phyloP scores from a whole-genome alignment of 2,329 filamentous ascomycete genomes.

The Fusarium marasasianum region DNA sequence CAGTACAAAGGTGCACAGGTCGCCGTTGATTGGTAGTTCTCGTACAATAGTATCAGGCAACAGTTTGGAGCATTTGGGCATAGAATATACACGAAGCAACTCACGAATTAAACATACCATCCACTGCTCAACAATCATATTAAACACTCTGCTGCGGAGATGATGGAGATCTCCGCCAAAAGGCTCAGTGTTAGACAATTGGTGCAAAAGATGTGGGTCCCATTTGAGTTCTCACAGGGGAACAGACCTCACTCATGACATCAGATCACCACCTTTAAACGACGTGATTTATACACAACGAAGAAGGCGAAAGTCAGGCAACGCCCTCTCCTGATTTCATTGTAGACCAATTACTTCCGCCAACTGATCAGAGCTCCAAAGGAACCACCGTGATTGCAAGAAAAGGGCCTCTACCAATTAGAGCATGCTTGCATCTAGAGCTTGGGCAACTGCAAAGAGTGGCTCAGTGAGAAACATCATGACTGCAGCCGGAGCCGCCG shows the following conservation, averaged over 20 bases:
- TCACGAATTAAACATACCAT: not conserved
- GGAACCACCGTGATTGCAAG: not conserved
- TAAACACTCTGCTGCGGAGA: not conserved
- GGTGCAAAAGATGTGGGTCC: slow-evolving; percentile 29
- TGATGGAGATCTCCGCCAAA: not conserved
- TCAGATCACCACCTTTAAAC: slow-evolving; percentile 27
- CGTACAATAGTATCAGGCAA: not conserved
- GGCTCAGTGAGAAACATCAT: slow-evolving; percentile 40
- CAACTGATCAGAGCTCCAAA: not conserved
- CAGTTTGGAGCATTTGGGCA: not conserved
- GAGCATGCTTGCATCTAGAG: slow-evolving; percentile 37
- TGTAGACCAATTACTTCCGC: not conserved
- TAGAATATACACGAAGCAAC: slow-evolving; percentile 20
- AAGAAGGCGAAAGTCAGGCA: not conserved
- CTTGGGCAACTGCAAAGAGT: slow-evolving; percentile 18
- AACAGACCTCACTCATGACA: slow-evolving; percentile 32
- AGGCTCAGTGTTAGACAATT: slow-evolving; percentile 30
- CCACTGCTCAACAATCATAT: not conserved
- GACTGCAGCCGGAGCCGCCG: slow-evolving; percentile 42
- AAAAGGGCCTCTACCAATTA: not conserved
- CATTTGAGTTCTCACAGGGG: slow-evolving; percentile 8
- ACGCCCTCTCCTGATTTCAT: not conserved
- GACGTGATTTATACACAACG: not conserved
- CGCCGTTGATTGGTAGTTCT: not conserved
- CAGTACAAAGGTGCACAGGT: not conserved